Evolutionary conservation across 192 early-diverging fungal species (phyloP).

Genomic region (Pilaira anomala): DNA sequence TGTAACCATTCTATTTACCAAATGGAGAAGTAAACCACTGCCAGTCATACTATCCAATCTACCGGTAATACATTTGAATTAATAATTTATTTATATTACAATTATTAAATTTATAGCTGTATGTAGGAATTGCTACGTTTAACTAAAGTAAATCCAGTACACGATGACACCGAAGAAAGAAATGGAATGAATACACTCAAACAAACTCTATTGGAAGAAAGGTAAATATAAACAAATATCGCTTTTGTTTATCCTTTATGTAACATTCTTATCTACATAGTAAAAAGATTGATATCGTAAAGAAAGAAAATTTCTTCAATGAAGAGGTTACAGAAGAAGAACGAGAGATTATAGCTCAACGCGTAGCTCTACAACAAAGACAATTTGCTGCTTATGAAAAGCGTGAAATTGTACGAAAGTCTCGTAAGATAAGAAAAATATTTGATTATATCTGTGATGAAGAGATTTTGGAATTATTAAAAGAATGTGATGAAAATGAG

Average conservation of each 20-base stretch:
- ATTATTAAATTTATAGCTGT: too few relatives aligned
- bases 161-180: not conserved
- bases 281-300: slow-evolving; percentile 67
- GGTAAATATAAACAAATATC: not conserved
- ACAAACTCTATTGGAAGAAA: slow-evolving; percentile 17
- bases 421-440: slow-evolving; percentile 28
- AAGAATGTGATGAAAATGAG: slow-evolving; percentile 78
- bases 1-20: not conserved
- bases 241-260: not conserved
- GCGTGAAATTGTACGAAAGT: slow-evolving; percentile 74
- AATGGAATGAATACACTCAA: not conserved
- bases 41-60: not conserved
- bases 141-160: not conserved
- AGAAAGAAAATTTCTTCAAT: slow-evolving; percentile 82
- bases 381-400: slow-evolving; percentile 83
- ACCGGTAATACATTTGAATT: too few relatives aligned
- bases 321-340: slow-evolving; percentile 87
- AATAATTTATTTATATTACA: too few relatives aligned
- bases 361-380: slow-evolving; percentile 82
- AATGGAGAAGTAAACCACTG: not conserved
- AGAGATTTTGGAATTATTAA: slow-evolving; percentile 78
- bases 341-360: slow-evolving; percentile 79
- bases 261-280: slow-evolving; percentile 32
- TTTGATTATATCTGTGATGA: slow-evolving; percentile 19
- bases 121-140: too few relatives aligned